Percentiles rank a stretch among this genome's conserved stretches.
phyloP scores from a whole-genome alignment of 257 asterid species.

The Thymus quinquecostatus region DNA sequence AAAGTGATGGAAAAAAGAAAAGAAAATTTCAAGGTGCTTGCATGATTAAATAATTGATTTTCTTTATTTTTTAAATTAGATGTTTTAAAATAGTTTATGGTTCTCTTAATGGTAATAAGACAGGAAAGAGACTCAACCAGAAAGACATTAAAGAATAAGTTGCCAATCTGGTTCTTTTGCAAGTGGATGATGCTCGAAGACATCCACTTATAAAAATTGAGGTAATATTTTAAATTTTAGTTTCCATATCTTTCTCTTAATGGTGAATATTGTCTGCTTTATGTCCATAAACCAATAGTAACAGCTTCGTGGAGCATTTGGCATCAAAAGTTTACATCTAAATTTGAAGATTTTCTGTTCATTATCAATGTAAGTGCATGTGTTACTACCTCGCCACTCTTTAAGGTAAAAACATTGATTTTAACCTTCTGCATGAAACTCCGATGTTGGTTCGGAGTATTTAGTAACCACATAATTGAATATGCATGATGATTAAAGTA shows the following conservation, averaged over 20 bases:
- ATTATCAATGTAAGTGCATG: not conserved
- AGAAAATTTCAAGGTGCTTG: constrained; percentile 19
- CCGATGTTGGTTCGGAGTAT: not conserved
- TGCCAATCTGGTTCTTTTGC: constrained; percentile 34
- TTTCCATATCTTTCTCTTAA: not conserved
- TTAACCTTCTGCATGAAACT: not conserved
- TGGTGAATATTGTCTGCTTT: constrained; percentile 13
- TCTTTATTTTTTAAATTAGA: constrained; percentile 24
- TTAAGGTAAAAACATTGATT: not conserved
- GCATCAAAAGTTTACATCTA: constrained; percentile 1
- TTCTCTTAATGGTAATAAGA: not conserved
- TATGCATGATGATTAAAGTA: not conserved
- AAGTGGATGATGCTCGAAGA: constrained; percentile 51
- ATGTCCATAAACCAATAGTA: constrained; percentile 8
- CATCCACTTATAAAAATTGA: constrained; percentile 45
- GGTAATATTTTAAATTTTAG: constrained; percentile 3
- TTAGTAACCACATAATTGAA: not conserved
- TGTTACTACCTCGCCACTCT: not conserved
- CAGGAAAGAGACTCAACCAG: constrained; percentile 22
- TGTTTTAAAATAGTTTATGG: constrained; percentile 21
- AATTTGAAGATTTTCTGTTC: not conserved
- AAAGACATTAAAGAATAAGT: constrained; percentile 20
- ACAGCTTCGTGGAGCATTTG: constrained; percentile 10
- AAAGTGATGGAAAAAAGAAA: not conserved
- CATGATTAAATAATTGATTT: not conserved